phyloP scores from a whole-genome alignment of 495 filamentous ascomycete species.

The Neurospora cerealis region DNA sequence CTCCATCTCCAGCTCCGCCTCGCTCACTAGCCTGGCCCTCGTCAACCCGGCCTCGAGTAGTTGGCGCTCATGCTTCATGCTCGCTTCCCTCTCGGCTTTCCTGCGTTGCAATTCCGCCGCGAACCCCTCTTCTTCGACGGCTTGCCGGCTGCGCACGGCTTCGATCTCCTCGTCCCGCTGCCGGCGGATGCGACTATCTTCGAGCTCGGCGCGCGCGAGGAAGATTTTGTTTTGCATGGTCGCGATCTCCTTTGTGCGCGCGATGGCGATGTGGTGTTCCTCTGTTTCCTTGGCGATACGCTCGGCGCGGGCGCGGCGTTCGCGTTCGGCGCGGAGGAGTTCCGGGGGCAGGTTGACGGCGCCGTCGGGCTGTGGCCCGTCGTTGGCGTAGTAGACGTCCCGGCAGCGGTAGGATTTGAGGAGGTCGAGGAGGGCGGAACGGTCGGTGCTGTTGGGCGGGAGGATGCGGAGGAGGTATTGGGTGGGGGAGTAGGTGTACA shows the following conservation, averaged over 20 bases:
- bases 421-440: constrained; percentile 27
- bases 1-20: constrained; percentile 30
- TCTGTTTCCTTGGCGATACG: constrained; percentile 27
- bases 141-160: constrained; percentile 21
- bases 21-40: constrained; percentile 26
- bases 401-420: constrained; percentile 31
- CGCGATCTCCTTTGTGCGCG: constrained; percentile 32
- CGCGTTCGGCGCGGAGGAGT: constrained; percentile 33
- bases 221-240: constrained; percentile 33
- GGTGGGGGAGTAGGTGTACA: constrained; percentile 34
- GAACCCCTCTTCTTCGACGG: constrained; percentile 17
- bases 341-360: constrained; percentile 33
- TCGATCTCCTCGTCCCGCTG: constrained; percentile 27
- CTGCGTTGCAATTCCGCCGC: constrained; percentile 13
- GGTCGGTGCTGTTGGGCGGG: constrained; percentile 16
- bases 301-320: constrained; percentile 28
- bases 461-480: constrained; percentile 33
- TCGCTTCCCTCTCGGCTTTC: constrained; percentile 18
- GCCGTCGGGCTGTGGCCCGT: constrained; percentile 34
- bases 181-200: constrained; percentile 30
- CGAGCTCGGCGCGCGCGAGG: constrained; percentile 31
- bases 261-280: constrained; percentile 27
- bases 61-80: constrained; percentile 27
- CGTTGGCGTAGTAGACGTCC: constrained; percentile 39
- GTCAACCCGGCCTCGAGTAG: constrained; percentile 30